Conservation (phyloP, 1,284 basidiomycete genomes). For the Mycosarcoma mackinlayi region DNA sequence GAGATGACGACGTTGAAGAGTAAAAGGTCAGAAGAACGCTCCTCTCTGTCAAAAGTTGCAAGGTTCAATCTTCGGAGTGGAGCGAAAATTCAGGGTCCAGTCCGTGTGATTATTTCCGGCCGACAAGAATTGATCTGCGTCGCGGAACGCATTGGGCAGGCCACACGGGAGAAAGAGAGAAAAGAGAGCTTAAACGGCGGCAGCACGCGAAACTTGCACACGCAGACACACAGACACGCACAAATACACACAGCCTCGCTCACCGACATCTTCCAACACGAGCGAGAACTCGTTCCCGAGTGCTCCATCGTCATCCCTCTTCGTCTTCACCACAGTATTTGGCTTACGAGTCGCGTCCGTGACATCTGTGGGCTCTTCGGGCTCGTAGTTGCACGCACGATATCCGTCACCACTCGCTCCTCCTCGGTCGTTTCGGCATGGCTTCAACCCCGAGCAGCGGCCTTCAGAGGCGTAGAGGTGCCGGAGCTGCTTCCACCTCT, state of each 20-base stretch:
- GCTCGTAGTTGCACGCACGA: too few relatives aligned
- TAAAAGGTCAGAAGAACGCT: too few relatives aligned
- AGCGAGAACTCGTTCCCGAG: too few relatives aligned
- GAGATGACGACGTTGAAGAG: too few relatives aligned
- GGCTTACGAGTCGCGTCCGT: too few relatives aligned
- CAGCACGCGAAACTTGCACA: too few relatives aligned
- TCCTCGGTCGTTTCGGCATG: constrained; percentile 12
- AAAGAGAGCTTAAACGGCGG: too few relatives aligned
- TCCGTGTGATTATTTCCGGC: constrained; percentile 8
- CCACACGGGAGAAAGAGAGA: not conserved
- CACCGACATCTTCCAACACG: constrained; percentile 15
- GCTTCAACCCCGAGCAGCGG: constrained; percentile 35
- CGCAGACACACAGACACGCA: not conserved
- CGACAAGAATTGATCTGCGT: constrained; percentile 14
- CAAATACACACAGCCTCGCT: too few relatives aligned
- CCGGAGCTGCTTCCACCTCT: constrained; percentile 23
- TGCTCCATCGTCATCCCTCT: too few relatives aligned
- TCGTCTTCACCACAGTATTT: too few relatives aligned
- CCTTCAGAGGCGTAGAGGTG: constrained; percentile 42
- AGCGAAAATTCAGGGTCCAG: constrained; percentile 24
- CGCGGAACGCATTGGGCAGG: constrained; percentile 21
- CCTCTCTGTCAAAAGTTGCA: too few relatives aligned
- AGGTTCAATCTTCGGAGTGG: constrained; percentile 13
- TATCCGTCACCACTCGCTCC: not conserved
- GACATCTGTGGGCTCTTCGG: too few relatives aligned